Base-by-base conservation (phyloP, 768 basidiomycete genomes). In the Dendrothele bispora region DNA sequence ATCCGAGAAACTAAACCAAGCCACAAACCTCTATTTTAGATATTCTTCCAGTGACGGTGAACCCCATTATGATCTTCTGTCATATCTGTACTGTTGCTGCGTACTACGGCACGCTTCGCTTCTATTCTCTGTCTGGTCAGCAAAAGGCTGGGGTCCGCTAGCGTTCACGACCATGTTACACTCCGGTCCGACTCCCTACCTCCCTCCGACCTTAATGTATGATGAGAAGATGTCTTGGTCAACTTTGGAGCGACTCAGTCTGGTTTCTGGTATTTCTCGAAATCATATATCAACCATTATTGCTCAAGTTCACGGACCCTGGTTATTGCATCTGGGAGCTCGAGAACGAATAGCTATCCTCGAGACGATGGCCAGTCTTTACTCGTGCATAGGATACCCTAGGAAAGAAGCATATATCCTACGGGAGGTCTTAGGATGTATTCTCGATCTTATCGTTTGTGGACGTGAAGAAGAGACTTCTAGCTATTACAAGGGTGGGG, bases 361-460 rank as follows among this genome's bases (percentile, higher is more conserved):
- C 47, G 83, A 88, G 55, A 74, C 77, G 28, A 78, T 85, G 39
- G 88, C 89, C 0, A 82, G 83, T 53, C 68, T 91, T 38, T 95
- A 88, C 63, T 77, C 85, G 10, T 86, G 83, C 54, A 64, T 99
- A 4, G 93, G 91, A 7, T 91, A 93, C 63, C 78, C 73, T 44
- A 77, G 97, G 39, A 95, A 95, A 68, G 95, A 97, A 67, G 88
- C 85, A 0, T 88, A 89, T 57, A 71, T 93, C 32, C 72, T 94
- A 21, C 78, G 95, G 10, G 94, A 98, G 60, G 78, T 97, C 35
- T 74, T 95, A 18, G 90, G 88, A 7, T 88, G 88, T 55, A 65
- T 92, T 45, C 72, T 95, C 70, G 94, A 93, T 60, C 74, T 92
- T 46, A 69, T 95, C 49, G 88, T 94, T n/a, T 89, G 83, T 56